Base-by-base conservation (phyloP, 1,139 yeast genomes). In the Pneumocystis oryctolagi region DNA sequence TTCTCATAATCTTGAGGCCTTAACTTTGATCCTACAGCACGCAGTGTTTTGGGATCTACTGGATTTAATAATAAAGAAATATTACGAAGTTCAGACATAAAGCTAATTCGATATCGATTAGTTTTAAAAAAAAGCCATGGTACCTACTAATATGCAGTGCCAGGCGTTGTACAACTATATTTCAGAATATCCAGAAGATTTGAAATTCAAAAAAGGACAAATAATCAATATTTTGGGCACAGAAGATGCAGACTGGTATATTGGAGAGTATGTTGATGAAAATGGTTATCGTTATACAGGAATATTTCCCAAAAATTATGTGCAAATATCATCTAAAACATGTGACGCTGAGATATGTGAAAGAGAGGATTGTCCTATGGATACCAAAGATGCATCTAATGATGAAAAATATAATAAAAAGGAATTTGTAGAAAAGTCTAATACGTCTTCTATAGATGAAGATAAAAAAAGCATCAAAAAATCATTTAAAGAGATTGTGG, bases 201-300 rank as follows among this genome's bases (percentile, higher is more conserved):
- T 92, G 72, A 77, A 80, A 53, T 89, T 92, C 69, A 73, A 74
- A 0, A 81, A 77, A 5, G 92, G 87, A 25, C 89, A 86, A 71
- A 68, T 80, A 59, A 85, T 92, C 66, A 80, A 83, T 5, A 96
- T 92, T 28, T 82, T 84, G 2, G 82, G 81, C 35, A 78, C 87
- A 65, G 96, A 89, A 70, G 97, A 89, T 71, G 95, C 82, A 8
- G 96, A 90, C 67, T 92, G 98, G 98, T 86, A 81, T 71, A 77
- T 81, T 58, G 98, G 98, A 1, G 76, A 78, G 16, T 84, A 79
- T 68, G 76, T 75, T 25, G 83, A 80, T 60, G 64, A 67, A 3
- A 66, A 70, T 2, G 81, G 81, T 12, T 68, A 66, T 14, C 63
- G 69, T 12, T 74, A 76, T 64, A 73, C 80, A 47, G 98, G 98